These are phyloP conservation scores for Zangia roseola DNA, from an alignment of 768 basidiomycete species.

Conservation along the genomic window DNA sequence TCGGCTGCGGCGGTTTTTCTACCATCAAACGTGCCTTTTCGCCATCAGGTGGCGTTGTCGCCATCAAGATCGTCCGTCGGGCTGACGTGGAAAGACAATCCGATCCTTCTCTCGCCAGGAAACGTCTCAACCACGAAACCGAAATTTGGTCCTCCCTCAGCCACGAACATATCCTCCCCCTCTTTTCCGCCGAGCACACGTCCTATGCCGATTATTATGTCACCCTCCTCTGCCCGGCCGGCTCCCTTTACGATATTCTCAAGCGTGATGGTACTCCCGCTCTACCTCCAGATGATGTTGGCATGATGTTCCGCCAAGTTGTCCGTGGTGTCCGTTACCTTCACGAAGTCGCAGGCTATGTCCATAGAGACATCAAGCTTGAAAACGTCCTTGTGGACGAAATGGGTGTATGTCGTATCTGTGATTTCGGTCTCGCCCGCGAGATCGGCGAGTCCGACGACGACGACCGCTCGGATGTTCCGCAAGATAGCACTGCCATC, in stretches of 20 bases:
- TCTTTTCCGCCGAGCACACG: conserved; percentile 64
- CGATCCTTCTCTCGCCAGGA: conserved; percentile 46
- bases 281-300: conserved; percentile 73
- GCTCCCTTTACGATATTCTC: conserved; percentile 82
- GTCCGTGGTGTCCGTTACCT: conserved; percentile 80
- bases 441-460: conserved; percentile 53
- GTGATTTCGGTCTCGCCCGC: conserved; percentile 82
- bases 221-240: conserved; percentile 81
- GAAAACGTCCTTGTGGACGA: conserved; percentile 96
- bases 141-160: conserved; percentile 70
- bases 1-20: conserved; percentile 82
- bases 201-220: conserved; percentile 74
- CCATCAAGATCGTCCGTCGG: conserved; percentile 79
- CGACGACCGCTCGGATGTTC: conserved; percentile 25
- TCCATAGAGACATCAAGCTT: conserved; percentile 95
- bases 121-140: conserved; percentile 68
- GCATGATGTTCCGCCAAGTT: conserved; percentile 85
- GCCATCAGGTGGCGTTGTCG: conserved; percentile 64
- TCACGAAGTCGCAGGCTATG: conserved; percentile 71
- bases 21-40: conserved; percentile 70
- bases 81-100: conserved; percentile 53
- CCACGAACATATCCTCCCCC: conserved; percentile 85
- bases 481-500: conserved; percentile 2
- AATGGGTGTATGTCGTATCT: conserved; percentile 80
- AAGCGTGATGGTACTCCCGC: conserved; percentile 67